Evolutionary conservation across 345 rosid genomes (phyloP), one percentile per base, ranked within the genome.

Genomic region (Brassica carinata): DNA sequence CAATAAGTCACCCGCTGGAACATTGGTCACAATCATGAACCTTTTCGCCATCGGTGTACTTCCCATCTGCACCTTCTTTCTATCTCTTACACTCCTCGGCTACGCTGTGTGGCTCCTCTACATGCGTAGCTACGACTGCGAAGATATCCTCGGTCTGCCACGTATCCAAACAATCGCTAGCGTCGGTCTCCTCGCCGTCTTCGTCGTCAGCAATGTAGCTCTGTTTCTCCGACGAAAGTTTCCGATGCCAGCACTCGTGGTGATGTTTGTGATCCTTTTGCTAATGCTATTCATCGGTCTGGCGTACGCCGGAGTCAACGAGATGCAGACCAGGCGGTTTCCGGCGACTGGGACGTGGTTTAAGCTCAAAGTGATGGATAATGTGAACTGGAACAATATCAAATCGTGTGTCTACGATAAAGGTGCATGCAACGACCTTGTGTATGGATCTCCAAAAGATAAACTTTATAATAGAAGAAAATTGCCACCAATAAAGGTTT

Each of bases 61-160:
- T 23, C 77, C 87, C 0, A 79, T 87, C 11, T 43, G 86, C 53
- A 78, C 91, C 0, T 82, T 88, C 48, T 58, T 92, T 15, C 80
- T 92, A 9, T 89, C 96, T 1, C 90, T 92, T 1, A 88, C 94
- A 0, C 61, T 90, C 17, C 85, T 94, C 1, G 96, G 89, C 9
- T 83, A 85, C 7, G 88, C 80, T 9, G 83, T 87, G 13, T 89
- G 92, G 93, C 82, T 90, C 7, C 72, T 92, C 4, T 89, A 83
- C 88, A 92, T 92, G 94, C 87, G 85, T 69, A 86, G 84, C 84
- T 90, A 88, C 23, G 96, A 87, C 58, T 92, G 98, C 71, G 96
- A 94, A 64, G 77, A 77, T 40, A 85, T 94, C 27, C 67, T 90
- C 72, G 83, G 85, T 57, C 74, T 94, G n/a, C 93, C 97, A 5